Conservation (phyloP, 768 basidiomycete genomes). For the Suillus paluster region DNA sequence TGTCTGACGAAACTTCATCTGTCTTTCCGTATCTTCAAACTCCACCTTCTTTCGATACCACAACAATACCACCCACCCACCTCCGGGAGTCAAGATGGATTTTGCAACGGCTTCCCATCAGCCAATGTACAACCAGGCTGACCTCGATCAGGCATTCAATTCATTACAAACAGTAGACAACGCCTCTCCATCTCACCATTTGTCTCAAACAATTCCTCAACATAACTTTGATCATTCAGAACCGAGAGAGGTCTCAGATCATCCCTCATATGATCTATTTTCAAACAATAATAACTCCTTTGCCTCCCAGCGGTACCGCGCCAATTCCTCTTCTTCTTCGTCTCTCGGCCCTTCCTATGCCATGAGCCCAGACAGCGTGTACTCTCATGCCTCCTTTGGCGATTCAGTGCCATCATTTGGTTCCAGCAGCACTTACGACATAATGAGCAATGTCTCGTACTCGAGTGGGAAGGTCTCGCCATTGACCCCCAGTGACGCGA, state of each 20-base stretch:
- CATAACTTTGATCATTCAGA: constrained; percentile 57
- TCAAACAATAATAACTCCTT: constrained; percentile 51
- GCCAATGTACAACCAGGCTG: constrained; percentile 53
- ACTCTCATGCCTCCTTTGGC: constrained; percentile 59
- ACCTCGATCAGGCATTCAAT: constrained; percentile 62
- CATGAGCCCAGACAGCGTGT: constrained; percentile 60
- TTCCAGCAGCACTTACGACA: constrained; percentile 62
- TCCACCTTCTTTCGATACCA: constrained; percentile 55
- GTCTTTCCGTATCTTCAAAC: too few species aligned
- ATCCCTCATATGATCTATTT: constrained; percentile 68
- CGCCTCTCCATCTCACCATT: constrained; percentile 42
- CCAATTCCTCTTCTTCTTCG: constrained; percentile 73
- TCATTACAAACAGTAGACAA: constrained; percentile 47
- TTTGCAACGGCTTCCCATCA: constrained; percentile 44
- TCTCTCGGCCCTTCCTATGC: constrained; percentile 62
- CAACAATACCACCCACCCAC: constrained; percentile 42
- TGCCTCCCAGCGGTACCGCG: constrained; percentile 64
- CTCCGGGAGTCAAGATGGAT: constrained; percentile 50
- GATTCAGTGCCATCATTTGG: constrained; percentile 66
- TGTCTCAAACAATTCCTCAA: constrained; percentile 37
- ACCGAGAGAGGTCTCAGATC: constrained; percentile 55
- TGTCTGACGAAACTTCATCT: constrained; percentile 31
- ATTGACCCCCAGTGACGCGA: constrained; percentile 69
- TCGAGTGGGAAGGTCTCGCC: constrained; percentile 76
- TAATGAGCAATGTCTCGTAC: constrained; percentile 66